These are phyloP conservation scores for Cenchrus purpureus DNA, from an alignment of 176 grass and related monocot genomes.

Conservation along the genomic window DNA sequence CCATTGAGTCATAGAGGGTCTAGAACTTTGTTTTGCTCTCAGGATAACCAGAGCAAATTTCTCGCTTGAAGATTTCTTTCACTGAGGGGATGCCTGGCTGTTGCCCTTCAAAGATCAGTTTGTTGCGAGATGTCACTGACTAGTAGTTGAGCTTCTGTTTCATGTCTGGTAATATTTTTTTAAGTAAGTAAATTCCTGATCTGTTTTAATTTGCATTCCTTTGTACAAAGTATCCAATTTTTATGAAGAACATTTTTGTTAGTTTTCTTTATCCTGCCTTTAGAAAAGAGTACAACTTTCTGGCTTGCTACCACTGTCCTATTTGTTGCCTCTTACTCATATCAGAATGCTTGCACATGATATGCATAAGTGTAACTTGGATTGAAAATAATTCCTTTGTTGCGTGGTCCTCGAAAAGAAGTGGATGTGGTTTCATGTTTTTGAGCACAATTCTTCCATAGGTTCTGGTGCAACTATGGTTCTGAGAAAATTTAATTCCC, in stretches of 20 bases:
- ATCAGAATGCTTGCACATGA: not conserved
- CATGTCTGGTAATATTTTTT: not conserved
- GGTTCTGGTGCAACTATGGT: not conserved
- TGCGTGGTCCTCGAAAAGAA: not conserved
- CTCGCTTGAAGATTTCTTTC: too few relatives aligned
- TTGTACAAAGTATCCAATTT: not conserved
- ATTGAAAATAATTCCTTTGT: not conserved
- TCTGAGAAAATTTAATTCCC: not conserved
- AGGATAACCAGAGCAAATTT: too few relatives aligned
- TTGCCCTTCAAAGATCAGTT: too few relatives aligned
- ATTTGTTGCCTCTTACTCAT: not conserved
- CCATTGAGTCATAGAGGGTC: too few relatives aligned
- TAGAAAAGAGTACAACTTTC: not conserved
- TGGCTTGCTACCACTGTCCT: not conserved
- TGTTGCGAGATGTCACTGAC: too few relatives aligned
- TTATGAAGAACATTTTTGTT: not conserved
- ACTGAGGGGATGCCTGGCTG: too few relatives aligned
- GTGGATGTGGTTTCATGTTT: not conserved
- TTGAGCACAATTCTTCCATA: not conserved
- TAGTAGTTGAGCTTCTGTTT: not conserved
- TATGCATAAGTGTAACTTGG: not conserved
- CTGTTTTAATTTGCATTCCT: not conserved
- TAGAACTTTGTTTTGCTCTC: too few relatives aligned
- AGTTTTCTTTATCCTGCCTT: not conserved
- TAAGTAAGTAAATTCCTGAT: not conserved